phyloP scores from a whole-genome alignment of 1,284 basidiomycete species.

The Inonotus obliquus region DNA sequence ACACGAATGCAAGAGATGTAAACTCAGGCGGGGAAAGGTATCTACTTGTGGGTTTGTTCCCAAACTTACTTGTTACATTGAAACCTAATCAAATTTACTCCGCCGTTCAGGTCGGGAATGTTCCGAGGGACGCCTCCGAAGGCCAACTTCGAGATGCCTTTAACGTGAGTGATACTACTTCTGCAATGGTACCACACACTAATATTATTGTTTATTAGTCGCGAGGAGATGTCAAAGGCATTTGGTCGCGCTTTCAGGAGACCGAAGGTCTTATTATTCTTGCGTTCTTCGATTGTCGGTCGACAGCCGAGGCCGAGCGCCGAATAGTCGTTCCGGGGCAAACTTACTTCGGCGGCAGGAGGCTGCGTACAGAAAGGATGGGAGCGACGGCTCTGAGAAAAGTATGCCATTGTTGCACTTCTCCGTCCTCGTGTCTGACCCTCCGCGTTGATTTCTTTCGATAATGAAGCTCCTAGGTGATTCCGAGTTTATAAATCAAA shows the following conservation, averaged over 20 bases:
- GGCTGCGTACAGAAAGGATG: slow-evolving; percentile 6
- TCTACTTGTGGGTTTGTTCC: slow-evolving; percentile 9
- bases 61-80: neutral
- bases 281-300: slow-evolving; percentile 58
- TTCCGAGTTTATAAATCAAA: slow-evolving; percentile 33
- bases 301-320: slow-evolving; percentile 42
- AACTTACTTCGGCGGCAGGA: slow-evolving; percentile 4
- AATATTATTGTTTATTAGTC: neutral
- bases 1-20: neutral
- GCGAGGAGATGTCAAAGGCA: slow-evolving; percentile 29
- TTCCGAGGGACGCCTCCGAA: slow-evolving; percentile 17
- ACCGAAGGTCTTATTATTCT: slow-evolving; percentile 49
- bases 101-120: slow-evolving; percentile 11
- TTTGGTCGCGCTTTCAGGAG: slow-evolving; percentile 44
- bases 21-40: neutral
- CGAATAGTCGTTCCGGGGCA: neutral
- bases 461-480: slow-evolving; percentile 36
- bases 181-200: neutral
- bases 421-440: neutral
- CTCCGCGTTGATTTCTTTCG: neutral
- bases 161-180: slow-evolving; percentile 4
- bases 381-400: neutral
- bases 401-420: neutral
- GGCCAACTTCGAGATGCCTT: slow-evolving; percentile 17
- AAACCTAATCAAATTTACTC: neutral